Evolutionary conservation across 352 stramenopile species (phyloP), one percentile per base, ranked within the genome.

Genomic region (Saprolegnia diclina): DNA sequence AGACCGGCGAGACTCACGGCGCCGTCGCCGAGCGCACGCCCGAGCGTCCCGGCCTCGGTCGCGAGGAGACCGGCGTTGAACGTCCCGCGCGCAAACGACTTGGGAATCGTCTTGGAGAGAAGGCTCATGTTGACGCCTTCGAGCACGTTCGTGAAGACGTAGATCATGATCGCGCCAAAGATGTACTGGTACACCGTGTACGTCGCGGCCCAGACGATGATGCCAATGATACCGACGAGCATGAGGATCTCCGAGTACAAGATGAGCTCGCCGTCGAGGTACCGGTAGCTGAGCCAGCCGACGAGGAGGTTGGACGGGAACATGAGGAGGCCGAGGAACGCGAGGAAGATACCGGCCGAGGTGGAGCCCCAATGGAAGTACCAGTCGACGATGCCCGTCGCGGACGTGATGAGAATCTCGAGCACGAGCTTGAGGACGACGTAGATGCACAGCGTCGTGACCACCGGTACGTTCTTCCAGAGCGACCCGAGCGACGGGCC

Each of bases 11-110:
- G 70, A 22, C 87, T 94, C 75, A 97, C 95, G 48, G 82, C 73
- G 16, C 93, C 79, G 67, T 97, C 89, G 21, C 90, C 90, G 26
- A 95, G 79, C 9, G 91, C 88, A 53, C 90, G 86, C 11, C 88
- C 90, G 24, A 96, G 82, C 19, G 92, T 98, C 53, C 92, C 92
- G 42, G 95, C 86, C 54, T 98, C 80, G 7, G 94, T 98, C 0
- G 92, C 90, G n/a, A 98, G 74, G 56, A 98, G 78, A 5, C 95
- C 95, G 35, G 90, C 94, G 77, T 98, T 98, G 71, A 98, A 96
- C 18, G 92, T 98, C 37, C 92, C 94, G 19, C 88, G 87, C 1
- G 94, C 92, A 50, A 98, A 93, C 42, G 88, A 80, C 19, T 92
- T 95, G 0, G 91, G 90, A 57, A 98, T 97, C 21, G 96, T 93